Percentiles rank a stretch among this genome's conserved stretches.
phyloP scores from a whole-genome alignment of 306 rosid genomes.

The Trifolium pratense region DNA sequence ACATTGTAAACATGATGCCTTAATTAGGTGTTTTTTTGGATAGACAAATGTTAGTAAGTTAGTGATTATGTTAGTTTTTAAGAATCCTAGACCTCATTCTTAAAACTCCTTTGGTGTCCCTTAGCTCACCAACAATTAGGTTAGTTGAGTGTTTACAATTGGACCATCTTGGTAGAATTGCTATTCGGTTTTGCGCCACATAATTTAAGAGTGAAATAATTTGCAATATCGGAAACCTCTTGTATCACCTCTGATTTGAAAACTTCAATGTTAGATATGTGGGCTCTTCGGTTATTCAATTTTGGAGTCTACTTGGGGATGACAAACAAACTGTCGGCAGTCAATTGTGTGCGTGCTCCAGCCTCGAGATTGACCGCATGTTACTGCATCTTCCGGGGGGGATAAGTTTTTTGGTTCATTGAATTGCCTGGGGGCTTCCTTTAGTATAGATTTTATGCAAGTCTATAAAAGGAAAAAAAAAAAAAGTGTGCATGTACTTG shows the following conservation, averaged over 20 bases:
- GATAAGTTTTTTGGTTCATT: background rate
- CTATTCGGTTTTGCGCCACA: background rate
- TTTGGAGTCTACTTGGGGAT: slow-evolving; percentile 2
- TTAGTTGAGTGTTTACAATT: no score
- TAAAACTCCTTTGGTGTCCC: background rate
- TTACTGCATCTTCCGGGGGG: background rate
- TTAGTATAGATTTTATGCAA: background rate
- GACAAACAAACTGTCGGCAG: background rate
- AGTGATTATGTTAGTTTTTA: no score
- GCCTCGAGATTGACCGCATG: background rate
- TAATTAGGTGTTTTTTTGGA: background rate
- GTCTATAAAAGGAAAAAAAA: background rate
- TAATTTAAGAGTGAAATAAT: background rate
- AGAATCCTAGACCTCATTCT: no score
- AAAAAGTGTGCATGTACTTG: background rate
- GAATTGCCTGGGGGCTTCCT: background rate
- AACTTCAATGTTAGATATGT: slow-evolving; percentile 2
- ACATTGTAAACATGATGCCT: background rate
- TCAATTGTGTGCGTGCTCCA: background rate
- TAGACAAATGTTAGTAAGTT: no score
- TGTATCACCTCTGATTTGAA: background rate
- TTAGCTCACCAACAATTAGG: background rate
- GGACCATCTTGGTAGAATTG: background rate
- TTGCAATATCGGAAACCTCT: background rate
- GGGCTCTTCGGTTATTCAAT: background rate